Conservation (phyloP, 2,329 filamentous ascomycete species). For the Uncinocarpus reesii region DNA sequence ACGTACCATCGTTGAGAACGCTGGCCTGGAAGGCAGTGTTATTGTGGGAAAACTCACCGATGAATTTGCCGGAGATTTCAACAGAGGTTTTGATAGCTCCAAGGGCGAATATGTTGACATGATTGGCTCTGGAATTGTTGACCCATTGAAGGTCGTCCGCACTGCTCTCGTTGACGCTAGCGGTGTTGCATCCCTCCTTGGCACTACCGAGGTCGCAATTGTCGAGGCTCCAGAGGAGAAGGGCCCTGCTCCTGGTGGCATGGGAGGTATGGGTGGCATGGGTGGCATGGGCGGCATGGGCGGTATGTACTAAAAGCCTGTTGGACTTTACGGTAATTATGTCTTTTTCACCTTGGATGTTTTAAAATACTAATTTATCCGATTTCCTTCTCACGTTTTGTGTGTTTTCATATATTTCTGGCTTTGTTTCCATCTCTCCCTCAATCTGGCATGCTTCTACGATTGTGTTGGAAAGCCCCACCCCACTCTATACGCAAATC, state of each 20-base stretch:
- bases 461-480: conserved; percentile 7
- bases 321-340: conserved; percentile 8
- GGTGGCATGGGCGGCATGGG: conserved; percentile 54
- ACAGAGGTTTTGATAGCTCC: conserved; percentile 93
- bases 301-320: conserved; percentile 50
- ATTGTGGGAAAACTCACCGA: conserved; percentile 97
- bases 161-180: conserved; percentile 90
- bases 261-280: conserved; percentile 51
- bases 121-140: conserved; percentile 92
- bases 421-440: background rate
- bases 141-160: conserved; percentile 98
- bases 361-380: conserved; percentile 8
- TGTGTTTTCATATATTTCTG: conserved; percentile 9
- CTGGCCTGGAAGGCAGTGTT: conserved; percentile 87
- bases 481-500: conserved; percentile 10
- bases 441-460: background rate
- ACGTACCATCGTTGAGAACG: conserved; percentile 94
- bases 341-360: conserved; percentile 14
- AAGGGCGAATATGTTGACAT: conserved; percentile 99
- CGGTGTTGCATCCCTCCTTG: conserved; percentile 91
- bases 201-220: conserved; percentile 96
- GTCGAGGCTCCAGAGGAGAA: conserved; percentile 95
- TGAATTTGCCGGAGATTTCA: conserved; percentile 84
- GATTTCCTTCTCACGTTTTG: background rate
- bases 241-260: conserved; percentile 40